A percentile compares a stretch with the other conserved stretches of the same genome.
Evolutionary conservation across 139 green algal genomes (phyloP).

Genomic region (Chlorella sorokiniana): DNA sequence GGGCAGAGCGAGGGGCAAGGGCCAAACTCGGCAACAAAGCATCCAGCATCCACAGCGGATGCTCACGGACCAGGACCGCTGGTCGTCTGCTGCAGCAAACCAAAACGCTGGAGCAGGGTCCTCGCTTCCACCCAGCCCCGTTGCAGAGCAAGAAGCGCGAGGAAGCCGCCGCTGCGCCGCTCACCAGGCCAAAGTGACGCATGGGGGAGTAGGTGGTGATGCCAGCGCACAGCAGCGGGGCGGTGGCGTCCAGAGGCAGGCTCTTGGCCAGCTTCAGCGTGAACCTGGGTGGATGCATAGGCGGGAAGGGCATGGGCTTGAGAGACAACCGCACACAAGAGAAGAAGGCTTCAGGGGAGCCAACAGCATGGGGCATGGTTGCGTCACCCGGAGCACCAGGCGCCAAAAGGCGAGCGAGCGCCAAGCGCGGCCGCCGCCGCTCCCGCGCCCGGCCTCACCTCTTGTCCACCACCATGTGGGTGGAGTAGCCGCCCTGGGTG

Average conservation of each 20-base stretch:
- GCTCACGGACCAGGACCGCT: too few relatives aligned
- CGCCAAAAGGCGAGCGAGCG: not conserved
- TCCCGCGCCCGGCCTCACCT: conserved; percentile 26
- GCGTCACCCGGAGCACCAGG: not conserved
- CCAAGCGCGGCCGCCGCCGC: not conserved
- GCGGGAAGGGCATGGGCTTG: not conserved
- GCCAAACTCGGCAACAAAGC: too few relatives aligned
- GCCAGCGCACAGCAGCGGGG: conserved; percentile 83
- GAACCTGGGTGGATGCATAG: conserved; percentile 32
- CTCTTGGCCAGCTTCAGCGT: conserved; percentile 63
- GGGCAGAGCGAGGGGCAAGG: too few relatives aligned
- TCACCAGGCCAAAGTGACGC: conserved; percentile 63
- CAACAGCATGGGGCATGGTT: too few relatives aligned
- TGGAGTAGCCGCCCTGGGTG: conserved; percentile 80
- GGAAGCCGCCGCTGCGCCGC: not conserved
- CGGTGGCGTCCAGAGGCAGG: conserved; percentile 60
- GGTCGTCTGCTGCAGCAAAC: too few relatives aligned
- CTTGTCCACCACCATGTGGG: conserved; percentile 61
- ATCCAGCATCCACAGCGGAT: not conserved
- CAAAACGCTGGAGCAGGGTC: too few relatives aligned
- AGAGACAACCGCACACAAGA: not conserved
- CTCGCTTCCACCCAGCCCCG: too few relatives aligned
- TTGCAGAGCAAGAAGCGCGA: not conserved
- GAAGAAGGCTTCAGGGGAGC: too few relatives aligned
- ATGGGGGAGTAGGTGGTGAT: conserved; percentile 78